These are phyloP conservation scores for Sonneratia alba DNA, from an alignment of 345 rosid species.

Conservation along the genomic window DNA sequence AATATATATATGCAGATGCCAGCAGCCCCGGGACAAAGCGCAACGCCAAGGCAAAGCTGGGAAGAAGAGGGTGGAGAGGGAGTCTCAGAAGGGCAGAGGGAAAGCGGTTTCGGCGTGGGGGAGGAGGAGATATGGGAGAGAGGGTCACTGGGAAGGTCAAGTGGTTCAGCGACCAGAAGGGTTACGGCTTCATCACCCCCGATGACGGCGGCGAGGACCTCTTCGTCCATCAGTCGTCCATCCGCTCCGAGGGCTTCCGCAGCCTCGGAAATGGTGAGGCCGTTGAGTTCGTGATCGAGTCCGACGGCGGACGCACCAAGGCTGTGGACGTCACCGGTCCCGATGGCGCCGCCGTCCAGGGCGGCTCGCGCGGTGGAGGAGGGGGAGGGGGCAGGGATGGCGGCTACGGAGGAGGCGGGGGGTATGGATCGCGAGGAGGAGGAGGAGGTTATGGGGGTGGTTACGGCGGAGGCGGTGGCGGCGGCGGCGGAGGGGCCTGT, in stretches of 20 bases:
- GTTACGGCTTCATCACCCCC: conserved; percentile 88
- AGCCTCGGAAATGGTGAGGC: conserved; percentile 40
- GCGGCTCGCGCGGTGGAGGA: conserved; percentile 37
- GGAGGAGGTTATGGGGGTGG: conserved; percentile 33
- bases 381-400: conserved; percentile 20
- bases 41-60: background rate
- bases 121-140: conserved; percentile 21
- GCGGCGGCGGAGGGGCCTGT: conserved; percentile 32
- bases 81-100: background rate
- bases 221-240: conserved; percentile 81
- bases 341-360: conserved; percentile 45
- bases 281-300: conserved; percentile 18
- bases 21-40: background rate
- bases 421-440: background rate
- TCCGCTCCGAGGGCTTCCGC: conserved; percentile 65
- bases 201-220: conserved; percentile 74
- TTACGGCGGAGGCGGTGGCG: conserved; percentile 10
- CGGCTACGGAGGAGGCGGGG: conserved; percentile 13
- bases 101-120: background rate
- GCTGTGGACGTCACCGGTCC: conserved; percentile 80
- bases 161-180: conserved; percentile 69
- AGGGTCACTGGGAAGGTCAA: conserved; percentile 59
- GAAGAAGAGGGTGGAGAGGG: background rate
- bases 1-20: background rate
- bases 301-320: conserved; percentile 21